Base-by-base conservation (phyloP, 2,329 filamentous ascomycete species). In the Talaromyces sp. region DNA sequence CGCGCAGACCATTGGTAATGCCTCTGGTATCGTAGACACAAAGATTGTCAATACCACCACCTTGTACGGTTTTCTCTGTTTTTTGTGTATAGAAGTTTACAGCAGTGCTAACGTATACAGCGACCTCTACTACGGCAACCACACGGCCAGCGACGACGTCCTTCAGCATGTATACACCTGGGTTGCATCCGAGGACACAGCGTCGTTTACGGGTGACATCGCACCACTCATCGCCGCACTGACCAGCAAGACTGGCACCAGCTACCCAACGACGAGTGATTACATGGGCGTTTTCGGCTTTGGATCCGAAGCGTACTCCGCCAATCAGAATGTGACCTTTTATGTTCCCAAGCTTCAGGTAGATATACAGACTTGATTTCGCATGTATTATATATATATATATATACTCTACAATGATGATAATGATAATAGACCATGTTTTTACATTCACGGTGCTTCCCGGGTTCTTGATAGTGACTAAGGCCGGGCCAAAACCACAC, bases 281-380 rank as follows among this genome's bases (percentile, higher is more conserved):
- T 85, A 84, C 70, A 71, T 86, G 19, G 84, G 84, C 22, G 83
- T 84, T 67, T 74, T 85, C 69, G 78, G 78, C 54, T 82, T 86
- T 67, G 84, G 84, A 24, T 80, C 81, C 14, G 84, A 86, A 70
- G 77, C 83, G 0, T 83, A 82, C 72, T 80, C 73, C 6, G 74
- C 79, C 8, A 64, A 70, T 27, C 69, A 71, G 3, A 80, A 79
- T 45, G 83, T 85, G 60, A 86, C 84, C 1, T 84, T 86, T 67
- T 74, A 74, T 39, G 82, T 84, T 3, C 69, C 73, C 3, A 62
- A 69, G 19, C 68, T 78, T 56, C 68, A 69, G 41, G 71, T 79
- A 62, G 72, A 74, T 37, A 71, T 78, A 60, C 60, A 54, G 39
- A 57, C 61, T 37, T 66, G 58, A 65, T 62, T 58, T 7, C 7